Conservation (phyloP, 106 monocot species). For the Platanthera zijinensis region DNA sequence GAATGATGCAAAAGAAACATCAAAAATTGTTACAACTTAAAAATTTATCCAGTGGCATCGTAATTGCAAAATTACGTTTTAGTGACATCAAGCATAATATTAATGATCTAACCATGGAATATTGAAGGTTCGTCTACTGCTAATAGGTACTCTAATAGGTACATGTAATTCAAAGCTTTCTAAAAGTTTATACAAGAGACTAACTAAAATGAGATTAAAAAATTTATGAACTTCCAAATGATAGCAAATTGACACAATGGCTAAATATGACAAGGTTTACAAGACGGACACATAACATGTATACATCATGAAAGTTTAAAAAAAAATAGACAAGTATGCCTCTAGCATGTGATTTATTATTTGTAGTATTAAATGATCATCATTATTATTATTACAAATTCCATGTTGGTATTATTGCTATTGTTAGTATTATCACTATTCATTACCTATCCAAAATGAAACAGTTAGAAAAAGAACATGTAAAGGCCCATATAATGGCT, state of each 20-base stretch:
- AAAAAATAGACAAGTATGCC: no score
- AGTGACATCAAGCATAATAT: neutral
- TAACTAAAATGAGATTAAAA: neutral
- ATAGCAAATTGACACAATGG: neutral
- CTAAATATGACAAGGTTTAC: neutral
- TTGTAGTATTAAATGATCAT: no score
- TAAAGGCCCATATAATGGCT: no score
- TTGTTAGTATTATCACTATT: no score
- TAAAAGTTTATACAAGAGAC: neutral
- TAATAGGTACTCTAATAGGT: neutral
- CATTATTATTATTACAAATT: no score
- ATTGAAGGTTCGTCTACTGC: neutral
- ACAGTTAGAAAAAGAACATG: no score
- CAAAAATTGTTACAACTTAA: neutral
- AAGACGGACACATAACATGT: neutral
- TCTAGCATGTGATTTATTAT: no score
- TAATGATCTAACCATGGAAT: neutral
- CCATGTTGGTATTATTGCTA: no score
- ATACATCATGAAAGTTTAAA: no score
- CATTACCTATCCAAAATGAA: no score
- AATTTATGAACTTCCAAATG: neutral
- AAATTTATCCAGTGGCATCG: neutral
- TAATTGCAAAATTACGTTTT: neutral
- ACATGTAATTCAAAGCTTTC: neutral
- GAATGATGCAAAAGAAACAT: constrained; percentile 4